Evolutionary conservation across 2,329 filamentous ascomycete species (phyloP).

Genomic region (Pyrenophora tritici-repentis): DNA sequence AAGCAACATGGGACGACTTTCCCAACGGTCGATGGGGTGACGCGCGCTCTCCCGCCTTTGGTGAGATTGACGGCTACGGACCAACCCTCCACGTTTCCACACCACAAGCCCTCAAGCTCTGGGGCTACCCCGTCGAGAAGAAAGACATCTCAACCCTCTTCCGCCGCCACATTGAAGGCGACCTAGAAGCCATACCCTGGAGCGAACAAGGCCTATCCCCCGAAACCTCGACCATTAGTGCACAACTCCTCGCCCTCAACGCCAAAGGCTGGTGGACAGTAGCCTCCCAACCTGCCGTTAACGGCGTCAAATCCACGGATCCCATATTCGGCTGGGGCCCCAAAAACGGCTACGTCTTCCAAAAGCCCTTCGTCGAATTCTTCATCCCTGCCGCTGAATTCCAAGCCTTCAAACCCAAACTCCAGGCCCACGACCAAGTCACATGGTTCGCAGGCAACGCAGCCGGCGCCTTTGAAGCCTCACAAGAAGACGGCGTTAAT

Average conservation of each 20-base stretch:
- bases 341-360: conserved; percentile 90
- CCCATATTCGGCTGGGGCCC: conserved; percentile 92
- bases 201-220: conserved; percentile 85
- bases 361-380: conserved; percentile 97
- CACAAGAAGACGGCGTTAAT: conserved; percentile 71
- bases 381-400: conserved; percentile 81
- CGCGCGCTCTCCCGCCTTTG: conserved; percentile 82
- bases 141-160: conserved; percentile 82
- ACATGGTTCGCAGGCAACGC: conserved; percentile 88
- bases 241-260: conserved; percentile 77
- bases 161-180: conserved; percentile 76
- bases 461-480: conserved; percentile 76
- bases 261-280: conserved; percentile 93
- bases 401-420: conserved; percentile 65
- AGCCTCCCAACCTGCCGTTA: conserved; percentile 91
- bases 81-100: conserved; percentile 91
- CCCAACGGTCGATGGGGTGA: conserved; percentile 97
- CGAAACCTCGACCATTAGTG: conserved; percentile 81
- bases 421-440: conserved; percentile 70
- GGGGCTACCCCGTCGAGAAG: conserved; percentile 74
- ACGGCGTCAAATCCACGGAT: conserved; percentile 78
- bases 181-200: conserved; percentile 85
- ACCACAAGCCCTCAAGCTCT: conserved; percentile 80
- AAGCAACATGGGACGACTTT: conserved; percentile 98
- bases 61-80: conserved; percentile 97